Evolutionary conservation across 805 yeast genomes (phyloP).

Genomic region (Metschnikowia continentalis): DNA sequence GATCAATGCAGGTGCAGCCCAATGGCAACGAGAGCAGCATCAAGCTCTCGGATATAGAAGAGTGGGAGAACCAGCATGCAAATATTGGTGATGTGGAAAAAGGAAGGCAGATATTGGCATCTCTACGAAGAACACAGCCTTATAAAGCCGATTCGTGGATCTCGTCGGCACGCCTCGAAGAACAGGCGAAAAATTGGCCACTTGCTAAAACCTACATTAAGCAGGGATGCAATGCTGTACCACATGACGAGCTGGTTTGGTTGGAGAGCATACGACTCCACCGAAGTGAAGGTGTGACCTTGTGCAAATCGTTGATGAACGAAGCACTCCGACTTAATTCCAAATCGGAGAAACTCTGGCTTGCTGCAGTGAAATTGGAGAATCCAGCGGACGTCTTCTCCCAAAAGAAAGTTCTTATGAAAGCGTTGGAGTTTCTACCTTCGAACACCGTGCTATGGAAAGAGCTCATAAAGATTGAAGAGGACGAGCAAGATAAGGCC

Average conservation of each 20-base stretch:
- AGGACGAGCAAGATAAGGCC: conserved; percentile 42
- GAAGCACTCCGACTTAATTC: conserved; percentile 60
- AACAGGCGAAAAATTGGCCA: conserved; percentile 49
- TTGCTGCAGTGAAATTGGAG: conserved; percentile 65
- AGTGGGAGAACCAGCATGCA: conserved; percentile 11
- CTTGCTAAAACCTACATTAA: conserved; percentile 58
- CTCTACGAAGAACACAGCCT: conserved; percentile 71
- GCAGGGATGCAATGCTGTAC: conserved; percentile 73
- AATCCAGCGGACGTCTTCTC: conserved; percentile 41
- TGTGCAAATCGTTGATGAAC: conserved; percentile 56
- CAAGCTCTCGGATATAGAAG: conserved; percentile 13
- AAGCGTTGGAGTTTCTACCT: conserved; percentile 68
- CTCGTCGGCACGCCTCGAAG: conserved; percentile 78
- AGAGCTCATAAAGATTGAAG: conserved; percentile 56
- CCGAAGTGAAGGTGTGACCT: conserved; percentile 32
- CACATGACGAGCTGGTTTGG: conserved; percentile 74
- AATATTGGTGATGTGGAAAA: conserved; percentile 26
- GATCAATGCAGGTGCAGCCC: background rate
- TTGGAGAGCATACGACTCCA: conserved; percentile 70
- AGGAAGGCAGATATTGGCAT: conserved; percentile 57
- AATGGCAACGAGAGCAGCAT: background rate
- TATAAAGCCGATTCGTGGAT: conserved; percentile 77
- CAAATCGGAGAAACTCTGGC: conserved; percentile 64
- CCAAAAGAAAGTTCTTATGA: conserved; percentile 57
- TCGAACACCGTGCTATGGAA: conserved; percentile 62